A percentile compares a stretch with the other conserved stretches of the same genome.
These are phyloP conservation scores for Podila verticillata DNA, from an alignment of 192 early-diverging fungal genomes.

Conservation along the genomic window DNA sequence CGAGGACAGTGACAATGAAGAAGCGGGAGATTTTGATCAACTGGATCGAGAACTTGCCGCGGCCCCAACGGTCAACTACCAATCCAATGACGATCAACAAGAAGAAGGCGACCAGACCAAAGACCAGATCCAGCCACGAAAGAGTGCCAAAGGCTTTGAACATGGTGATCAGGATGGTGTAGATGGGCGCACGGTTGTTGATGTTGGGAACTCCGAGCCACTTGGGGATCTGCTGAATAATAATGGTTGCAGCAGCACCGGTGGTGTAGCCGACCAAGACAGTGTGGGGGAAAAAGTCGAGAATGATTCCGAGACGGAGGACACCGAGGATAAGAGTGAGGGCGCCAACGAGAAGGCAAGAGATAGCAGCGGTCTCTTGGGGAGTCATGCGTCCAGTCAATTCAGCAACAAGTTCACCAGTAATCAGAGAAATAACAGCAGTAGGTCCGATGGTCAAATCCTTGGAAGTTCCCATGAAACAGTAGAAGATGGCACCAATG, in stretches of 20 bases:
- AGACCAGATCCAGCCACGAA: slow-evolving; percentile 43
- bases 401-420: slow-evolving; percentile 39
- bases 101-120: slow-evolving; percentile 36
- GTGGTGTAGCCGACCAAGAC: slow-evolving; percentile 92
- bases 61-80: slow-evolving; percentile 45
- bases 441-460: slow-evolving; percentile 80
- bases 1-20: slow-evolving; percentile 79
- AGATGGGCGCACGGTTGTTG: slow-evolving; percentile 76
- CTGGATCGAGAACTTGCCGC: slow-evolving; percentile 58
- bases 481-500: slow-evolving; percentile 70
- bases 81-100: slow-evolving; percentile 23
- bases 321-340: slow-evolving; percentile 77
- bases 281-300: slow-evolving; percentile 88
- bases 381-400: slow-evolving; percentile 23
- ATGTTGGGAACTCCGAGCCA: slow-evolving; percentile 83
- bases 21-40: slow-evolving; percentile 79
- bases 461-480: slow-evolving; percentile 82
- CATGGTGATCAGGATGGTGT: slow-evolving; percentile 50
- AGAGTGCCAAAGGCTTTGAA: slow-evolving; percentile 27
- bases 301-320: slow-evolving; percentile 84
- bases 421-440: slow-evolving; percentile 48
- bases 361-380: slow-evolving; percentile 59
- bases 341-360: slow-evolving; percentile 79
- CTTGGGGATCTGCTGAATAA: slow-evolving; percentile 73
- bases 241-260: slow-evolving; percentile 83